phyloP scores from a whole-genome alignment of 768 basidiomycete species.

The Xerocomellus amylosporus region DNA sequence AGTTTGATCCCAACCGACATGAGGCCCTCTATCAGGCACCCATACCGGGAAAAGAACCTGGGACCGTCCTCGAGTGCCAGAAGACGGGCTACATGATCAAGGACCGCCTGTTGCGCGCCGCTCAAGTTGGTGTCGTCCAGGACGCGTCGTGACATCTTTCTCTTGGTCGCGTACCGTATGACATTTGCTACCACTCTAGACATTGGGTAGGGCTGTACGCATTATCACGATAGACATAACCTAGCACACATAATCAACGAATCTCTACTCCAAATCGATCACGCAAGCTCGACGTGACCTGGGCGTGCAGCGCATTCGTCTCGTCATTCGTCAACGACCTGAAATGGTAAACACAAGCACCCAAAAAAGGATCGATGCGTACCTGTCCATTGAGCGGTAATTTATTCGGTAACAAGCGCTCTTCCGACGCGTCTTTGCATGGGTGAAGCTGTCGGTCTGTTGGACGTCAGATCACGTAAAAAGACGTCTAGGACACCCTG shows the following conservation, averaged over 20 bases:
- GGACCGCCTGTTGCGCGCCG: constrained; percentile 87
- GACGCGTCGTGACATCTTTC: constrained; percentile 41
- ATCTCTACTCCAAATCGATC: constrained; percentile 80
- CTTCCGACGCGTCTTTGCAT: constrained; percentile 79
- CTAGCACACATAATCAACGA: constrained; percentile 58
- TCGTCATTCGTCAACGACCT: constrained; percentile 90
- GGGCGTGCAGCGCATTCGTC: constrained; percentile 73
- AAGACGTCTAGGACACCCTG: constrained; percentile 17
- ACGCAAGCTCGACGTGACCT: constrained; percentile 53
- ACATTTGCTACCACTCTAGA: constrained; percentile 25
- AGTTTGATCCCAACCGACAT: constrained; percentile 92
- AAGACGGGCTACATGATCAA: constrained; percentile 94
- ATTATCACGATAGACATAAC: constrained; percentile 36
- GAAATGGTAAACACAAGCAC: constrained; percentile 4
- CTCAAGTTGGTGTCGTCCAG: constrained; percentile 95
- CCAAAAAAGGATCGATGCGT: constrained; percentile 10
- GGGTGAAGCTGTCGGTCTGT: constrained; percentile 88
- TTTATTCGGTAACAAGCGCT: constrained; percentile 90
- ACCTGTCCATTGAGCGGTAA: constrained; percentile 97
- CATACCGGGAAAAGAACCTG: constrained; percentile 84
- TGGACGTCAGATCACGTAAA: constrained; percentile 2
- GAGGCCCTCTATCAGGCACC: constrained; percentile 96
- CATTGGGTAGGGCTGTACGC: constrained; percentile 27
- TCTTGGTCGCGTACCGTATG: not conserved
- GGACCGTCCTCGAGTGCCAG: constrained; percentile 86